These are phyloP conservation scores for Suillus clintonianus DNA, from an alignment of 768 basidiomycete species.

Conservation along the genomic window DNA sequence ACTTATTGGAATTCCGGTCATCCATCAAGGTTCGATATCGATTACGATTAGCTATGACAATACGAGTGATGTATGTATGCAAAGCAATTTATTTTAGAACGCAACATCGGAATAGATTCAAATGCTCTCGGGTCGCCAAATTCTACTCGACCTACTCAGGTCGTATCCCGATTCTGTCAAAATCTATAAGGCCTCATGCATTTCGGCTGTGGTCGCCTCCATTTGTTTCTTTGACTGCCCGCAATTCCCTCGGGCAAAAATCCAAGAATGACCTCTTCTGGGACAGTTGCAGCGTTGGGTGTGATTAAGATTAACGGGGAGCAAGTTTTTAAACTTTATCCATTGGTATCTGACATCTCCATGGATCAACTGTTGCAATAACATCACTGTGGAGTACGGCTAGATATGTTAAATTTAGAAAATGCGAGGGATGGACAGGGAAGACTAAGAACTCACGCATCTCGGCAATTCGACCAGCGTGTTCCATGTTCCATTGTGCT, in stretches of 20 bases:
- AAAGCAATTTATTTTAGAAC: background rate
- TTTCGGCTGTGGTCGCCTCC: background rate
- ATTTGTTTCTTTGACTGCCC: background rate
- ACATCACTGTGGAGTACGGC: no score
- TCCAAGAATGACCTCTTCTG: background rate
- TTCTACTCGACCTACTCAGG: background rate
- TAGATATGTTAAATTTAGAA: no score
- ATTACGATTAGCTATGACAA: background rate
- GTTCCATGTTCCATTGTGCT: background rate
- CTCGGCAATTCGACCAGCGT: background rate
- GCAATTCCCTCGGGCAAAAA: background rate
- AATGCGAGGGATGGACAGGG: no score
- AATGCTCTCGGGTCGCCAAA: background rate
- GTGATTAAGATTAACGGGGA: no score
- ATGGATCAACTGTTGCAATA: no score
- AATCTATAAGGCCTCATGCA: background rate
- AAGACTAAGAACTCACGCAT: background rate
- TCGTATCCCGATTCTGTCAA: background rate
- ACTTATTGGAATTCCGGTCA: background rate
- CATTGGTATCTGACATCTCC: no score
- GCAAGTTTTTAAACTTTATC: no score
- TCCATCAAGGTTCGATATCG: background rate
- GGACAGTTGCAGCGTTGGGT: no score
- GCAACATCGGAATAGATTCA: background rate
- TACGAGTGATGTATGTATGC: background rate